Percentiles rank a stretch among this genome's conserved stretches.
phyloP scores from a whole-genome alignment of 2,329 filamentous ascomycete species.

The Colletotrichum spinosum region DNA sequence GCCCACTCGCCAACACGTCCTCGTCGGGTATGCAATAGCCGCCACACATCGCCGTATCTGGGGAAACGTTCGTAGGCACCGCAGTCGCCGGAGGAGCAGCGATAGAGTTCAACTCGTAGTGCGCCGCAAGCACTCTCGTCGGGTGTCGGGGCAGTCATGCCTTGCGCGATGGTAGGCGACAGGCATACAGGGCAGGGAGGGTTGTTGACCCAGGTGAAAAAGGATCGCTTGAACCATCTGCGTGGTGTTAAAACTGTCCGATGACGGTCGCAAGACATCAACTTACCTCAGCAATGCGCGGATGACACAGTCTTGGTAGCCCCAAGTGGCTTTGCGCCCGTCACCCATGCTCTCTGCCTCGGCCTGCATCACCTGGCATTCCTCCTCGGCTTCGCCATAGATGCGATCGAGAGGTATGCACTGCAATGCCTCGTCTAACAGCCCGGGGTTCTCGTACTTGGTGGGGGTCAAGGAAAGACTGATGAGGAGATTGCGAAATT shows the following conservation, averaged over 20 bases:
- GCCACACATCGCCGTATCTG: slow-evolving; percentile 95
- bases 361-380: slow-evolving; percentile 86
- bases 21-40: slow-evolving; percentile 84
- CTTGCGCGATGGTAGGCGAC: slow-evolving; percentile 84
- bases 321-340: slow-evolving; percentile 87
- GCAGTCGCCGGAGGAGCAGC: slow-evolving; percentile 82
- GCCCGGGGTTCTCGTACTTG: slow-evolving; percentile 95
- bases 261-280: neutral
- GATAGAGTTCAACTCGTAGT: slow-evolving; percentile 88
- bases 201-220: slow-evolving; percentile 98
- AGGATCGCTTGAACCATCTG: slow-evolving; percentile 95
- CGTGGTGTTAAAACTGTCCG: slow-evolving; percentile 21
- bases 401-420: slow-evolving; percentile 90
- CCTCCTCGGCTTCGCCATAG: slow-evolving; percentile 94
- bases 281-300: slow-evolving; percentile 79
- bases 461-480: slow-evolving; percentile 89
- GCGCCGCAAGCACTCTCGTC: slow-evolving; percentile 93
- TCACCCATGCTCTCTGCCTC: slow-evolving; percentile 89
- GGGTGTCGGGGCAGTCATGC: slow-evolving; percentile 85
- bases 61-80: slow-evolving; percentile 89
- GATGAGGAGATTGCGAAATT: slow-evolving; percentile 85
- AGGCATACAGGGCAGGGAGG: slow-evolving; percentile 85
- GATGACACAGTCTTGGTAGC: slow-evolving; percentile 97
- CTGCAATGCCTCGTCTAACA: slow-evolving; percentile 91
- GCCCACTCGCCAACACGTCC: slow-evolving; percentile 96